These are phyloP conservation scores for Micractinium conductrix DNA, from an alignment of 139 green algal genomes.

Conservation along the genomic window DNA sequence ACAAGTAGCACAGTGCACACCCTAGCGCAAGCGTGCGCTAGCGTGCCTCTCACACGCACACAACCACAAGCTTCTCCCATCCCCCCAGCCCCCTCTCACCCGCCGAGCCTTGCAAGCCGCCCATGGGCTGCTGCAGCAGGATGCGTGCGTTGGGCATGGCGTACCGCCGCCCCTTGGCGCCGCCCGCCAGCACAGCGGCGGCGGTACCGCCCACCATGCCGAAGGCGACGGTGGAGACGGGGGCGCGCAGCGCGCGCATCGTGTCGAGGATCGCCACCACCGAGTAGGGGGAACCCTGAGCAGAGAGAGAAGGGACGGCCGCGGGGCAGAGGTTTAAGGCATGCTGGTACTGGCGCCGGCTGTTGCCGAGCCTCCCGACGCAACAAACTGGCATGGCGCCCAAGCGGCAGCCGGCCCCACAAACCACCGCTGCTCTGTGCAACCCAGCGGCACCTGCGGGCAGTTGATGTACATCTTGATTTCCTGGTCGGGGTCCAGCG, in stretches of 20 bases:
- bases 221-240: conserved; percentile 84
- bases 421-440: background rate
- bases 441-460: background rate
- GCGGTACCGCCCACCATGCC: conserved; percentile 80
- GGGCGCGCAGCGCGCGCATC: conserved; percentile 78
- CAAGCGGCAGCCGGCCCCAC: too few relatives aligned
- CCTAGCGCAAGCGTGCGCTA: too few relatives aligned
- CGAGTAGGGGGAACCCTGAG: conserved; percentile 77
- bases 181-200: conserved; percentile 81
- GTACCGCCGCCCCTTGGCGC: conserved; percentile 90
- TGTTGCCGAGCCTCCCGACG: conserved; percentile 85
- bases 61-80: background rate
- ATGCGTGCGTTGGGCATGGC: conserved; percentile 92
- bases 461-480: conserved; percentile 99
- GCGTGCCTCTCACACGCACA: too few relatives aligned
- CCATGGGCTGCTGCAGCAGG: conserved; percentile 95
- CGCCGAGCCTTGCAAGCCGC: conserved; percentile 63
- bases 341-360: background rate
- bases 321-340: background rate
- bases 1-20: too few relatives aligned
- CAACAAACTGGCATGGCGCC: background rate
- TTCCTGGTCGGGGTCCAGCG: conserved; percentile 78
- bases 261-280: conserved; percentile 89
- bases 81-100: background rate
- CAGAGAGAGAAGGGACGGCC: background rate